phyloP scores from a whole-genome alignment of 2,329 filamentous ascomycete genomes.

The Coniochaeta prunicola region DNA sequence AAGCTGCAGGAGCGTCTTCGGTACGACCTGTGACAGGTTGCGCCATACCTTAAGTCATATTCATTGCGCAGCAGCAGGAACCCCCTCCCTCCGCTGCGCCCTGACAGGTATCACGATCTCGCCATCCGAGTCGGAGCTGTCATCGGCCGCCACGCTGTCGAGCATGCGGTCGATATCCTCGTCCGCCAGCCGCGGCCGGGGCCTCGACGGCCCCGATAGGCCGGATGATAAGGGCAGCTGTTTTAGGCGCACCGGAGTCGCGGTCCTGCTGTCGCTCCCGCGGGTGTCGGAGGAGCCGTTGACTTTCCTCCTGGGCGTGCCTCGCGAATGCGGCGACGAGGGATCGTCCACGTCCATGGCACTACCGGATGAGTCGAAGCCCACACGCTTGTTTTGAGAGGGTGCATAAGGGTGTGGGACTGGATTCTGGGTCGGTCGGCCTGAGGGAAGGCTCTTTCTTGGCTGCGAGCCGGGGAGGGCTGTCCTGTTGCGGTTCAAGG shows the following conservation, averaged over 20 bases:
- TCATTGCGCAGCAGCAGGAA: background rate
- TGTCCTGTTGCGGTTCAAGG: constrained; percentile 25
- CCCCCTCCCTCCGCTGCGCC: background rate
- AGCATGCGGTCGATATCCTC: constrained; percentile 54
- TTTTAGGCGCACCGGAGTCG: constrained; percentile 23
- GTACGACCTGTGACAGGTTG: background rate
- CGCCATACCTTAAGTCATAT: background rate
- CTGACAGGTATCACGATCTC: constrained; percentile 42
- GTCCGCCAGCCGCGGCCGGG: constrained; percentile 37
- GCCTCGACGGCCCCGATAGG: constrained; percentile 30
- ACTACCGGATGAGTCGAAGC: constrained; percentile 39
- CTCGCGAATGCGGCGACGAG: background rate
- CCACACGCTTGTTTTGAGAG: constrained; percentile 32
- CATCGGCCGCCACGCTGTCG: constrained; percentile 43
- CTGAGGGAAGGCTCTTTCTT: constrained; percentile 44
- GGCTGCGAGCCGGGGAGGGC: constrained; percentile 40
- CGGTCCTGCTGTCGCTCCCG: constrained; percentile 13
- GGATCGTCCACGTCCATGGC: constrained; percentile 41
- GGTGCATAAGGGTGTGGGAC: constrained; percentile 18
- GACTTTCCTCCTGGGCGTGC: constrained; percentile 33
- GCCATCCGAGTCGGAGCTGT: constrained; percentile 49
- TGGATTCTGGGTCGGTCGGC: constrained; percentile 27
- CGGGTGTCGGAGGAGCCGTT: constrained; percentile 27
- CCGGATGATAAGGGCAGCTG: constrained; percentile 42
- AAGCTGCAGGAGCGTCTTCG: background rate